Conservation (phyloP, 1,139 yeast genomes). For the Sugiyamaella xylanicola region DNA sequence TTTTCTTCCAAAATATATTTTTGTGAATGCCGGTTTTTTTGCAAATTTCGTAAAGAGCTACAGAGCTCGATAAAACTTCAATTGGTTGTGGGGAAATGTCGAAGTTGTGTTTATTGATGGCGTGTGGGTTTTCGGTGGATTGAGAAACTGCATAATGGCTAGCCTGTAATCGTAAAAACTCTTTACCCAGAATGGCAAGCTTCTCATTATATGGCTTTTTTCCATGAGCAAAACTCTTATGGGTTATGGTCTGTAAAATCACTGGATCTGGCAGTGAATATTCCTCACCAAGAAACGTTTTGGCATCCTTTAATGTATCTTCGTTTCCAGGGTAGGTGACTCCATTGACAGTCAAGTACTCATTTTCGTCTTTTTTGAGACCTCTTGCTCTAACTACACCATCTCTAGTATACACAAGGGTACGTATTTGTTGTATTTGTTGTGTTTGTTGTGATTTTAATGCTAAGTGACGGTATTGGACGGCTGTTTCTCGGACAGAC, state of each 20-base stretch:
- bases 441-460: background rate
- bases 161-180: conserved; percentile 62
- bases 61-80: conserved; percentile 38
- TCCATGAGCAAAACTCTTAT: conserved; percentile 93
- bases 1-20: conserved; percentile 69
- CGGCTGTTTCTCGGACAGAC: background rate
- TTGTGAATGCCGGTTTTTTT: conserved; percentile 39
- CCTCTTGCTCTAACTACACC: conserved; percentile 71
- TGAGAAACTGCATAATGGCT: conserved; percentile 52
- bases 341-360: conserved; percentile 62
- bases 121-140: conserved; percentile 42
- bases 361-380: conserved; percentile 72
- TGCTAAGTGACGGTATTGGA: conserved; percentile 2
- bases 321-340: conserved; percentile 57
- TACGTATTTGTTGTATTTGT: conserved; percentile 17
- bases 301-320: conserved; percentile 53
- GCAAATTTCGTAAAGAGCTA: conserved; percentile 50
- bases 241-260: conserved; percentile 79
- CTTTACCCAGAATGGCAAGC: conserved; percentile 75
- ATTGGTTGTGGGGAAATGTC: conserved; percentile 45
- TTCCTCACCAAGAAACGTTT: conserved; percentile 56
- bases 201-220: conserved; percentile 85
- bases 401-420: conserved; percentile 49
- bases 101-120: conserved; percentile 60
- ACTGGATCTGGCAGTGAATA: conserved; percentile 47